These are phyloP conservation scores for Colletotrichum camelliae DNA, from an alignment of 2,329 filamentous ascomycete species.

Conservation along the genomic window DNA sequence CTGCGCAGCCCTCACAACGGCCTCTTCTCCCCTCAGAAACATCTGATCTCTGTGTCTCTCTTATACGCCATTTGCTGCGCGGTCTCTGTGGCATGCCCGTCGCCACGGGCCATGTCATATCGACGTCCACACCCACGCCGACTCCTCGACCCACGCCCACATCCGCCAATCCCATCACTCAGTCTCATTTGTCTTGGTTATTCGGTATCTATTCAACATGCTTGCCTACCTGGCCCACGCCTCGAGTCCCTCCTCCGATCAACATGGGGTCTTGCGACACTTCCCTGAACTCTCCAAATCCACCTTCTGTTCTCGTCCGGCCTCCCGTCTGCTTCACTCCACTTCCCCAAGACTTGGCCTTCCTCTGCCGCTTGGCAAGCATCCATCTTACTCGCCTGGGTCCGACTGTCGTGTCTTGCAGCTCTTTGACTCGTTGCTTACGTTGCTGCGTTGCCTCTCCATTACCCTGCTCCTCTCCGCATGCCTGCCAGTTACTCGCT, in stretches of 20 bases:
- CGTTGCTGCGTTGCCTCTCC: background rate
- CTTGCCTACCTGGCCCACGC: background rate
- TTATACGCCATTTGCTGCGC: background rate
- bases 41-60: background rate
- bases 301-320: constrained; percentile 21
- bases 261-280: background rate
- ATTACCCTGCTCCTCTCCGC: background rate
- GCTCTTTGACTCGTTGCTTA: background rate
- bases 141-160: background rate
- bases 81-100: background rate
- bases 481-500: constrained; percentile 1
- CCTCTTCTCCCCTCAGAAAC: background rate
- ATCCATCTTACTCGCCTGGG: background rate
- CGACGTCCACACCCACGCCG: background rate
- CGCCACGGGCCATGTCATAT: background rate
- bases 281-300: background rate
- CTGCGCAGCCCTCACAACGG: background rate
- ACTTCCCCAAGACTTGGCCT: constrained; percentile 18
- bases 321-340: constrained; percentile 16
- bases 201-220: background rate
- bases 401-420: background rate
- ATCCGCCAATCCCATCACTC: background rate
- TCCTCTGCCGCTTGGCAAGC: constrained; percentile 15
- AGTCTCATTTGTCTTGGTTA: background rate
- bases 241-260: constrained; percentile 4